Conservation (phyloP, 73 alveolate species). For the Breviolum minutum region DNA sequence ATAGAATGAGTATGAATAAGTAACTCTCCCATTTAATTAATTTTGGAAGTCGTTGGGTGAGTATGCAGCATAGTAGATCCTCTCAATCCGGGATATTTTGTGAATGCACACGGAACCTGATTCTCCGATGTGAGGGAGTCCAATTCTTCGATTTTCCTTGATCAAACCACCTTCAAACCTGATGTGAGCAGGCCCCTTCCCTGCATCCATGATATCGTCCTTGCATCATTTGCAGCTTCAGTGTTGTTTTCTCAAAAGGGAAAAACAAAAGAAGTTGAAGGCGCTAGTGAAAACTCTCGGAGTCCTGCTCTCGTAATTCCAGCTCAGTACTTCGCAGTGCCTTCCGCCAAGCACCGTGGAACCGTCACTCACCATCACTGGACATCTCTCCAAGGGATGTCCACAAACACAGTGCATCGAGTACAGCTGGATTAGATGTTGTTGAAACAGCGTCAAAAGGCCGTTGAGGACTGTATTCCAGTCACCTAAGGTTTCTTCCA, state of each 20-base stretch:
- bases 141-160: too few species aligned
- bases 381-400: background rate
- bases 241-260: background rate
- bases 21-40: too few species aligned
- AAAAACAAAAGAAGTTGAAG: background rate
- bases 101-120: too few species aligned
- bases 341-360: background rate
- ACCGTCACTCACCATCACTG: too few species aligned
- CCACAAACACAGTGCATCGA: background rate
- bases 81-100: too few species aligned
- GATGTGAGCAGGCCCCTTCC: too few species aligned
- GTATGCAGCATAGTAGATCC: too few species aligned
- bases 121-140: too few species aligned
- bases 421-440: background rate
- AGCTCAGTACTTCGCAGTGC: constrained; percentile 80
- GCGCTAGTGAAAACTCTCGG: background rate
- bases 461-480: background rate
- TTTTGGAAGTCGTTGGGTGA: too few species aligned
- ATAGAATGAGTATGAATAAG: too few species aligned
- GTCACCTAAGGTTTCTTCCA: too few species aligned
- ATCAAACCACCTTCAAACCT: too few species aligned
- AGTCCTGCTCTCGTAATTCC: constrained; percentile 64
- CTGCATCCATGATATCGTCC: background rate
- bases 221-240: background rate
- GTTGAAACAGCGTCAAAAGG: background rate